Percentiles rank a stretch among this genome's conserved stretches.
phyloP scores from a whole-genome alignment of 768 basidiomycete species.

The Phallus indusiatus region DNA sequence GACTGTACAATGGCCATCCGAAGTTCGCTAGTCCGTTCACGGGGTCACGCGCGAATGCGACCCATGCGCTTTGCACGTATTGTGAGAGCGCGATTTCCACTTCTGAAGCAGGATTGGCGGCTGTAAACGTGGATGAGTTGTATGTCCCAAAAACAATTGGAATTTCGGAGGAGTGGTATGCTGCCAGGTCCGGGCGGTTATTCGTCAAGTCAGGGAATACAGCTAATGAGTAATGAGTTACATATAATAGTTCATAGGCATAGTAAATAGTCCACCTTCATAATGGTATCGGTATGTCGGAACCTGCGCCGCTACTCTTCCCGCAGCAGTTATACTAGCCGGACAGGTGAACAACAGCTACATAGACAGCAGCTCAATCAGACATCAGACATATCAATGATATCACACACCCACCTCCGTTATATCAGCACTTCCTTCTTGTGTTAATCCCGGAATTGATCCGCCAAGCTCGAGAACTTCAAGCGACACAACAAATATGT shows the following conservation, averaged over 20 bases:
- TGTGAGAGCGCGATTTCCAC: conserved; percentile 24
- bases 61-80: conserved; percentile 32
- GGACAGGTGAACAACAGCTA: conserved; percentile 1
- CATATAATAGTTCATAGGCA: not conserved
- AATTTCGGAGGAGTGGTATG: conserved; percentile 31
- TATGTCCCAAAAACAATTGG: conserved; percentile 28
- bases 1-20: conserved; percentile 21
- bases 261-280: no score
- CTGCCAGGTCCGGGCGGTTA: conserved; percentile 13
- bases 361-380: not conserved
- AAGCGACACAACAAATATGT: conserved; percentile 4
- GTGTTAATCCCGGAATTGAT: conserved; percentile 5
- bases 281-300: conserved; percentile 4
- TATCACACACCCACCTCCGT: not conserved
- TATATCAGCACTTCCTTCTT: not conserved
- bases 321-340: not conserved
- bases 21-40: conserved; percentile 19
- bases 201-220: conserved; percentile 6
- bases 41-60: conserved; percentile 34
- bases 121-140: conserved; percentile 1
- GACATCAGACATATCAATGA: not conserved
- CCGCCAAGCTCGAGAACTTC: not conserved
- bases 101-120: conserved; percentile 14
- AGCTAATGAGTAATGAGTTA: not conserved
- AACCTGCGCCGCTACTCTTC: not conserved